Conservation (phyloP, 495 filamentous ascomycete species). For the Xylaria cubensis region DNA sequence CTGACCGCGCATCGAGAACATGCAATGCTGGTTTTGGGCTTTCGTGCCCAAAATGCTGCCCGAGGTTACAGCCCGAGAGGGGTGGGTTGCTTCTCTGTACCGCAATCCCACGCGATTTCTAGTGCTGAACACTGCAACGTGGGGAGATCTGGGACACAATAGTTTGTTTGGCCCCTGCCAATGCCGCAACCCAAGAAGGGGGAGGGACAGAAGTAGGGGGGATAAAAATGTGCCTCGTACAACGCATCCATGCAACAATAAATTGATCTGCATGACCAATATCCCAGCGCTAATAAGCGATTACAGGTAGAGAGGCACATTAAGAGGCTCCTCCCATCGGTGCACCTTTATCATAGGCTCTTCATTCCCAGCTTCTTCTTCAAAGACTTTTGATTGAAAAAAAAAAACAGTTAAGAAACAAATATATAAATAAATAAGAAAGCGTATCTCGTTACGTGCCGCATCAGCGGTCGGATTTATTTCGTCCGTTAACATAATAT, state of each 20-base stretch:
- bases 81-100: neutral
- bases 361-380: constrained; percentile 22
- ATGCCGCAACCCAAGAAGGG: constrained; percentile 3
- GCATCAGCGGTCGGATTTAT: constrained; percentile 11
- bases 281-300: neutral
- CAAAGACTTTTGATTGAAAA: neutral
- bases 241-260: constrained; percentile 22
- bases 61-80: constrained; percentile 20
- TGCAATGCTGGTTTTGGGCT: constrained; percentile 8
- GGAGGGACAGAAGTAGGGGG: neutral
- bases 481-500: constrained; percentile 33
- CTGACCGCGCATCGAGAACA: neutral
- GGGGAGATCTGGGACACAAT: constrained; percentile 11
- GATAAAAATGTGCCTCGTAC: constrained; percentile 25
- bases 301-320: constrained; percentile 1
- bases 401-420: neutral
- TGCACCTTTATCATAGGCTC: neutral
- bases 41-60: constrained; percentile 24
- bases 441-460: constrained; percentile 37
- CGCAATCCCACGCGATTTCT: neutral
- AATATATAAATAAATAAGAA: constrained; percentile 29
- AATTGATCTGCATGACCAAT: constrained; percentile 16
- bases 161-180: neutral
- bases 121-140: constrained; percentile 20
- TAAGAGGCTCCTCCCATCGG: constrained; percentile 22